A percentile compares a stretch with the other conserved stretches of the same genome.
Conservation (phyloP, 805 yeast genomes). For the Brettanomyces nanus region DNA sequence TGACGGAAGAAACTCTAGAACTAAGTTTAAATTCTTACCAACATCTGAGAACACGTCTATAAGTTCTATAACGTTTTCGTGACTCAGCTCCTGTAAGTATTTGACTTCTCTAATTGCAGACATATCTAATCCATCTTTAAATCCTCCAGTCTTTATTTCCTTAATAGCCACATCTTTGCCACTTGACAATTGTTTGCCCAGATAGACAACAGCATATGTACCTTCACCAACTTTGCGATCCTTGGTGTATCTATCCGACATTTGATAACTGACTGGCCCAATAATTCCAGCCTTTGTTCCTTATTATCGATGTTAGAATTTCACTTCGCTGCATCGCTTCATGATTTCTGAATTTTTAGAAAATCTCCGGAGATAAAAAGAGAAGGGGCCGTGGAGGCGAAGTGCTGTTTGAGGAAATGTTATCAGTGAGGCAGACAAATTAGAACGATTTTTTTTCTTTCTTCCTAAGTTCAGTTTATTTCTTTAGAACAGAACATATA, state of each 20-base stretch:
- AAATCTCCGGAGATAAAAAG: too few relatives aligned
- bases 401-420: too few relatives aligned
- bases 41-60: constrained; percentile 75
- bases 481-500: too few relatives aligned
- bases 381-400: too few relatives aligned
- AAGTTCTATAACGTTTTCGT: constrained; percentile 76
- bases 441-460: too few relatives aligned
- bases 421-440: too few relatives aligned
- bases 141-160: constrained; percentile 89
- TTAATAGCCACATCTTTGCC: constrained; percentile 76
- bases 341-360: too few relatives aligned
- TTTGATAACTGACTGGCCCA: background rate
- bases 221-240: constrained; percentile 97
- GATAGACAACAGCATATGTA: constrained; percentile 92
- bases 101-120: constrained; percentile 93
- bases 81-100: constrained; percentile 73
- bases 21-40: constrained; percentile 63
- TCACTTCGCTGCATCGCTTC: too few relatives aligned
- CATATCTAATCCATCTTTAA: constrained; percentile 96
- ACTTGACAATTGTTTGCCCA: constrained; percentile 59
- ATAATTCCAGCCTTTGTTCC: too few relatives aligned
- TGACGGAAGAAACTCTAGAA: constrained; percentile 86
- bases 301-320: too few relatives aligned
- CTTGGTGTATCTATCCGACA: constrained; percentile 26
- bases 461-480: too few relatives aligned